Base-by-base conservation (phyloP, 2,329 filamentous ascomycete genomes). In the Xylariaceae sp. region DNA sequence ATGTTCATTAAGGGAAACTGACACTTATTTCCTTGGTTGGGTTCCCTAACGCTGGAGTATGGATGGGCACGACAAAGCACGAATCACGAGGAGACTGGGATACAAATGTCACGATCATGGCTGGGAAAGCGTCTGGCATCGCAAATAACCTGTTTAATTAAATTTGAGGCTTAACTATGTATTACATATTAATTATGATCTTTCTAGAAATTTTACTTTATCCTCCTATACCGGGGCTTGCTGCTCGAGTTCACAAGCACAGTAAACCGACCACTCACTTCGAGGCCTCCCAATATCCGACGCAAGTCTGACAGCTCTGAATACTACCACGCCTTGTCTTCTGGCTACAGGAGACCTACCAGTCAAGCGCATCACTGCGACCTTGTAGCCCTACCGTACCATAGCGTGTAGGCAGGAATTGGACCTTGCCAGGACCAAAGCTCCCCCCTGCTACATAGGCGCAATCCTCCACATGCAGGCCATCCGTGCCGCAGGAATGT, bases 341-440 rank as follows among this genome's bases (percentile, higher is more conserved):
- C 24, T 36, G 41, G 46, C 15, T 21, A 37, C n/a, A 40, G n/a
- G 42, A 50, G 30, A 23, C 41, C 44, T 29, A 24, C 18, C 10
- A 33, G 15, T 16, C 23, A 8, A 39, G 50, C 16, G 24, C 29
- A n/a, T 7, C 15, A 32, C 20, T 46, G 30, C 40, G 42, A 53
- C 40, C 44, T 50, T n/a, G 41, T 44, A 57, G 48, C 48, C 48
- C 48, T 53, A 56, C 48, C 27, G 39, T 24, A n/a, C n/a, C n/a
- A 39, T 37, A 53, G 33, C 45, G 21, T 48, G 36, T 33, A 49
- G 53, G 24, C 41, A 20, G 35, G 13, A 51, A 39, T 16, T 20
- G n/a, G 18, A 37, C 20, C 42, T 18, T 24, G 24, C 18, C 30
- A 46, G 33, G 46, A 55, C 48, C 36, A 29, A 30, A 44, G 26